Evolutionary conservation across 345 rosid genomes (phyloP).

Genomic region (Pistacia vera): DNA sequence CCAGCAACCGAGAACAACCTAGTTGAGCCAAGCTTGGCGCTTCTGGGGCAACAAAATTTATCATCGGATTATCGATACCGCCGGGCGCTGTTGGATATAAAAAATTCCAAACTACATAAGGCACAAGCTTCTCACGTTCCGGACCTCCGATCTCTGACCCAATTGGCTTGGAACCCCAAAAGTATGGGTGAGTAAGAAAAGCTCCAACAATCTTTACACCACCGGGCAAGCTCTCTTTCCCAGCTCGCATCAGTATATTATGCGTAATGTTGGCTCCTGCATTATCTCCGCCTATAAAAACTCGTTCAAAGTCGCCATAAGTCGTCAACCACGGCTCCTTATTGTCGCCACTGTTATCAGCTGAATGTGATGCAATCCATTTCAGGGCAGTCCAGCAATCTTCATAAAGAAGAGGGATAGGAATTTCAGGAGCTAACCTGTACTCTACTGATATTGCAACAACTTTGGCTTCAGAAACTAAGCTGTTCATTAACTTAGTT

Average conservation of each 20-base stretch:
- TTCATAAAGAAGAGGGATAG: slow-evolving; percentile 34
- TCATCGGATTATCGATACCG: slow-evolving; percentile 33
- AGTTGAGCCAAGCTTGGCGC: slow-evolving; percentile 39
- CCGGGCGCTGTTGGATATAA: slow-evolving; percentile 32
- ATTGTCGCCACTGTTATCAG: neutral
- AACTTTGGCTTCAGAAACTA: slow-evolving; percentile 26
- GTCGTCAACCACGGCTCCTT: slow-evolving; percentile 38
- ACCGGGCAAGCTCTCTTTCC: slow-evolving; percentile 21
- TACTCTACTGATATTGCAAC: slow-evolving; percentile 47
- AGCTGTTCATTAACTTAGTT: slow-evolving; percentile 22
- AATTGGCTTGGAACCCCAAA: slow-evolving; percentile 47
- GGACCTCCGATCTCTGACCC: slow-evolving; percentile 27
- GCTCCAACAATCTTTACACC: slow-evolving; percentile 33
- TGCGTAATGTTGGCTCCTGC: slow-evolving; percentile 46
- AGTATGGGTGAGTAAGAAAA: slow-evolving; percentile 40
- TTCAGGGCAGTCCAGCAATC: slow-evolving; percentile 48
- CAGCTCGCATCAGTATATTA: slow-evolving; percentile 33
- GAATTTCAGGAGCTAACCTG: slow-evolving; percentile 46
- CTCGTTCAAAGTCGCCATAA: slow-evolving; percentile 33
- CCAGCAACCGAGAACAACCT: slow-evolving; percentile 33
- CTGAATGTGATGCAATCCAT: slow-evolving; percentile 37
- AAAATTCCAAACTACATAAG: slow-evolving; percentile 22
- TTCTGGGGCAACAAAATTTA: slow-evolving; percentile 34
- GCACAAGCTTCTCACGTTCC: slow-evolving; percentile 8
- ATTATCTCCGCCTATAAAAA: slow-evolving; percentile 42